A percentile compares a stretch with the other conserved stretches of the same genome.
Conservation (phyloP, 116 monocot genomes). For the Posidonia oceanica region DNA sequence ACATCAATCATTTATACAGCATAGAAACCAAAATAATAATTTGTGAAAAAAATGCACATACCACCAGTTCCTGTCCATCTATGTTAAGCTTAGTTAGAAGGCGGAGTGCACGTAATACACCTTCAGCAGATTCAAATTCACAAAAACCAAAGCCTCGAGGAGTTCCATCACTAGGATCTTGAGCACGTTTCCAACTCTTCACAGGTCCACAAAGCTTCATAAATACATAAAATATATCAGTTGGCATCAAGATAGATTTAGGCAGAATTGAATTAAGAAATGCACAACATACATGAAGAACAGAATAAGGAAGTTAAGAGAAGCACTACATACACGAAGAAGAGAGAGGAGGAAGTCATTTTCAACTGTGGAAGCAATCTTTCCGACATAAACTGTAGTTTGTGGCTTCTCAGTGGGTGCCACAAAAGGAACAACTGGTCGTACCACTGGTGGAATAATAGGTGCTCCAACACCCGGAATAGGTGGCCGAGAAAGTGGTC, state of each 20-base stretch:
- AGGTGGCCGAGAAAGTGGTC: constrained; percentile 40
- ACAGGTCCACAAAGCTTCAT: constrained; percentile 93
- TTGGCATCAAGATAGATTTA: not conserved
- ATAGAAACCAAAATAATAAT: too few species aligned
- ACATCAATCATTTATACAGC: too few species aligned
- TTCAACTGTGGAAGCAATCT: constrained; percentile 82
- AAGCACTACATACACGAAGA: constrained; percentile 35
- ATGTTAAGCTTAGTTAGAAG: constrained; percentile 77
- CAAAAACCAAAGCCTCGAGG: constrained; percentile 93
- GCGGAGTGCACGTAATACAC: constrained; percentile 77
- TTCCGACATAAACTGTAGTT: constrained; percentile 96
- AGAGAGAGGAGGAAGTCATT: constrained; percentile 79
- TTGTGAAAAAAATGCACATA: constrained; percentile 14
- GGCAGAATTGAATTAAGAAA: too few species aligned
- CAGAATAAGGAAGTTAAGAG: not conserved
- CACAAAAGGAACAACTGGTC: constrained; percentile 60
- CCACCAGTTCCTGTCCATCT: constrained; percentile 94
- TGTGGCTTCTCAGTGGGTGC: constrained; percentile 86
- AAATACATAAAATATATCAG: not conserved
- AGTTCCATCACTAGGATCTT: constrained; percentile 81
- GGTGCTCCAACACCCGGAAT: constrained; percentile 46
- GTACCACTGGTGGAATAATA: constrained; percentile 38
- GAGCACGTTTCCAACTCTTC: constrained; percentile 94
- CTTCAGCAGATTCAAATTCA: constrained; percentile 98
- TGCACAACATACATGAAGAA: not conserved